Evolutionary conservation across 148 eudicot genomes (phyloP).

Genomic region (Polygonum maritimum): DNA sequence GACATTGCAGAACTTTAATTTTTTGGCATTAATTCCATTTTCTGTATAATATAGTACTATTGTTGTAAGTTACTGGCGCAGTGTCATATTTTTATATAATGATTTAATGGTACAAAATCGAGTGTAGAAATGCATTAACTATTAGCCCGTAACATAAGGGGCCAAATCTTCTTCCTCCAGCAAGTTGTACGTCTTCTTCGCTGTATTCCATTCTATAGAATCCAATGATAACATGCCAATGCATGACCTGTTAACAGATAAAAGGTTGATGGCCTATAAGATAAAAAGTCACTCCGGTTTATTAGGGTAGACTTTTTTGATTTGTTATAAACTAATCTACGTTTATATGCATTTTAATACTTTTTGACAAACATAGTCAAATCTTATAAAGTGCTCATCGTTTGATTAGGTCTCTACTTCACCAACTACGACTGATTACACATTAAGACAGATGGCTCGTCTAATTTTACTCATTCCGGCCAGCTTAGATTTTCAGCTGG

Average conservation of each 20-base stretch:
- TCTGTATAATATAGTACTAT: too few relatives aligned
- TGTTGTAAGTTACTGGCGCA: too few relatives aligned
- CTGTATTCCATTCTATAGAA: neutral
- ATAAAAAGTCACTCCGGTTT: neutral
- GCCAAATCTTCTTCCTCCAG: neutral
- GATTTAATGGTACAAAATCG: neutral
- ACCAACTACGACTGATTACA: neutral
- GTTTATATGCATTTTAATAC: neutral
- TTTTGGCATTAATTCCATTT: too few relatives aligned
- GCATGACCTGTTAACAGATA: neutral
- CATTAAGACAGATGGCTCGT: too few relatives aligned
- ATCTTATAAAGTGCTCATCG: neutral
- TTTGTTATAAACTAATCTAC: neutral
- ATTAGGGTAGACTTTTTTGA: neutral
- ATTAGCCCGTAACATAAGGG: neutral
- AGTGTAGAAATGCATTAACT: neutral
- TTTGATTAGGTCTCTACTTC: neutral
- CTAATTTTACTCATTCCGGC: neutral
- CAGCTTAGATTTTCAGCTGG: neutral
- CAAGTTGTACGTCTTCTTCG: neutral
- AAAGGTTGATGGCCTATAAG: neutral
- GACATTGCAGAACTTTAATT: too few relatives aligned
- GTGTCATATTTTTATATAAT: neutral
- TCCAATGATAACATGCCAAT: neutral
- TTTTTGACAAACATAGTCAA: neutral